A percentile compares a stretch with the other conserved stretches of the same genome.
Evolutionary conservation across 2,329 filamentous ascomycete species (phyloP).

Genomic region (Aspergillus sp.): DNA sequence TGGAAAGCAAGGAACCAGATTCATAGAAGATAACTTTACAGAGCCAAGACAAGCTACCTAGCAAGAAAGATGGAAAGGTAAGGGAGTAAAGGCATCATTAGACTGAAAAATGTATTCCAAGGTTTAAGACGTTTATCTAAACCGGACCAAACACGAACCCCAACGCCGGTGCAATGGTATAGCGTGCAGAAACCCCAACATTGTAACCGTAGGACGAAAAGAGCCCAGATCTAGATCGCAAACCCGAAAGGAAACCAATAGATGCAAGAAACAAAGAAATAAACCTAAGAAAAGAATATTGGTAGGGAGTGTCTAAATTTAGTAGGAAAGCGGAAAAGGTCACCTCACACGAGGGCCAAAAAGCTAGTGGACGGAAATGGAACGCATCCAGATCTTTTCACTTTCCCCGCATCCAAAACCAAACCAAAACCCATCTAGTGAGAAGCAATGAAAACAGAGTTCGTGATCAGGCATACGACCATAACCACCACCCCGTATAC

Average conservation of each 20-base stretch:
- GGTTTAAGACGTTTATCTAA: not conserved
- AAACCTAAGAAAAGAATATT: not conserved
- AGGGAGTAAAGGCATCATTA: not conserved
- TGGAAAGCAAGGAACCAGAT: not conserved
- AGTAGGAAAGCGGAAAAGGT: not conserved
- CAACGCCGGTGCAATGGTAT: constrained; percentile 23
- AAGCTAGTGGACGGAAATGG: constrained; percentile 1
- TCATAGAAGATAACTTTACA: not conserved
- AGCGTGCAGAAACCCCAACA: constrained; percentile 4
- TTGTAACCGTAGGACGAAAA: not conserved
- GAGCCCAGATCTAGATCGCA: constrained; percentile 3
- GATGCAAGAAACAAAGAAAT: not conserved
- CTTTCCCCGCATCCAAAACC: too few relatives aligned
- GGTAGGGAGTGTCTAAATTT: not conserved
- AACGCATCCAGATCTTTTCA: not conserved
- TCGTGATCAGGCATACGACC: constrained; percentile 82
- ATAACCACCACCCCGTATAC: constrained; percentile 87
- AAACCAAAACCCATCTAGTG: constrained; percentile 49
- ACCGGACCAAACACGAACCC: constrained; percentile 5
- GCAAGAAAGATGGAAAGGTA: too few relatives aligned
- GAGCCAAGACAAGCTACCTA: not conserved
- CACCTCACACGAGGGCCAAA: not conserved
- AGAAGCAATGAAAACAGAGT: constrained; percentile 73
- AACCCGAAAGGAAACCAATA: not conserved
- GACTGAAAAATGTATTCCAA: not conserved